Percentiles rank a stretch among this genome's conserved stretches.
phyloP scores from a whole-genome alignment of 148 eudicot genomes.

The Linanthus parryae region DNA sequence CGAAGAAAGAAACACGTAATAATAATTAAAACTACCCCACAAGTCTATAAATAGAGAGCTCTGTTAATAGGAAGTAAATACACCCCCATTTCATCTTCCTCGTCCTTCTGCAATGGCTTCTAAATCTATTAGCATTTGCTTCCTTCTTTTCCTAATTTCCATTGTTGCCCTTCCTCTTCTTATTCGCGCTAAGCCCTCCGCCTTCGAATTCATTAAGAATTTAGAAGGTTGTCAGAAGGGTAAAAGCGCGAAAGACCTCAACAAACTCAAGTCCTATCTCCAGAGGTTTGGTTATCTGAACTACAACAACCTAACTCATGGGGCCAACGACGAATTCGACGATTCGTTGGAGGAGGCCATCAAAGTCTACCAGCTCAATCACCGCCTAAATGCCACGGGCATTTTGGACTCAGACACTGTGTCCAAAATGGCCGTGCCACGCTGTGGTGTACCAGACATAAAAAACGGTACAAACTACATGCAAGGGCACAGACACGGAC shows the following conservation, averaged over 20 bases:
- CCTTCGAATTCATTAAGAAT: too few species aligned
- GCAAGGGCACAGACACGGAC: too few species aligned
- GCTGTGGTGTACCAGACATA: slow-evolving; percentile 3
- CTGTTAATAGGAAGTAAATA: too few species aligned
- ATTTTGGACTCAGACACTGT: background rate
- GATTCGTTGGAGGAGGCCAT: slow-evolving; percentile 6
- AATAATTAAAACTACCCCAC: too few species aligned
- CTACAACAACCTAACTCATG: background rate
- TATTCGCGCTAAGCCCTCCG: too few species aligned
- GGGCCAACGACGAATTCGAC: background rate
- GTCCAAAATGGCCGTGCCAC: background rate
- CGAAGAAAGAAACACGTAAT: too few species aligned
- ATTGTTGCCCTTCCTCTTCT: too few species aligned
- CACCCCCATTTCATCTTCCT: too few species aligned
- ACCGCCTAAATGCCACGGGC: background rate
- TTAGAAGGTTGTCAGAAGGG: background rate
- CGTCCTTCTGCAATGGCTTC: too few species aligned
- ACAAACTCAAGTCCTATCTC: background rate
- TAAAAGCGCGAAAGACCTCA: background rate
- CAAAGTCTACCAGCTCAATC: background rate
- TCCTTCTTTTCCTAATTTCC: too few species aligned
- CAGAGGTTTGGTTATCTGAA: background rate
- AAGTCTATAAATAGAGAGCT: too few species aligned
- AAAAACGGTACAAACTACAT: background rate
- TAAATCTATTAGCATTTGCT: too few species aligned